Base-by-base conservation (phyloP, 495 filamentous ascomycete species). In the Talaromyces adpressus region DNA sequence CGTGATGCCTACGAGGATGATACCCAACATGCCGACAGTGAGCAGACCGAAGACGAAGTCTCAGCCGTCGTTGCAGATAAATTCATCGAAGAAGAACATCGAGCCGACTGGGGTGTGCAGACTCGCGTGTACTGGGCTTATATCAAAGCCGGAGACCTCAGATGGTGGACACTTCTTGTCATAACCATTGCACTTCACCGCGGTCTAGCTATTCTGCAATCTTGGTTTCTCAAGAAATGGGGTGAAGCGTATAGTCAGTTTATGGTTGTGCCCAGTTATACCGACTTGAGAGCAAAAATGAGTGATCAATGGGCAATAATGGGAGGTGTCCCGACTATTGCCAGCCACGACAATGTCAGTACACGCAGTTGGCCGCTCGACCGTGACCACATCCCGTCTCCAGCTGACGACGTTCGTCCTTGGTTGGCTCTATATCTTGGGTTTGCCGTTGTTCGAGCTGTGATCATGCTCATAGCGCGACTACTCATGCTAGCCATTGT, bases 161-260 rank as follows among this genome's bases (percentile, higher is more conserved):
- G 73, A 52, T 92, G 87, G 84, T 95, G 91, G 91, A 67, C 70
- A 18, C 66, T 81, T 6, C 76, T 91, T 23, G 75, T 91, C 53
- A 52, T 79, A 2, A 71, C 86, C 20, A 79, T 91, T 25, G 69
- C 81, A 20, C 53, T 87, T 0, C 88, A 84, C 66, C 86, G 91
- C 22, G 65, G 86, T 4, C 67, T 81, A 29, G 78, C 81, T 61
- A 73, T 92, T 57, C 83, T 73, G 27, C 83, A 89, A 66, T 84
- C 82, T 14, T 95, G 90, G 89, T 93, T 92, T 61, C 82, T 95
- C 52, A 93, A 95, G 67, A 81, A 83, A 66, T 95, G 91, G 91
- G 90, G 89, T 54, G 90, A 93, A 72, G 84, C 85, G 6, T 93
- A 93, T 69, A 76, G 79, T 57, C 64, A 75, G 59, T 66, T 63